Conservation (phyloP, 2,329 filamentous ascomycete genomes). For the Periconia macrospinosa region DNA sequence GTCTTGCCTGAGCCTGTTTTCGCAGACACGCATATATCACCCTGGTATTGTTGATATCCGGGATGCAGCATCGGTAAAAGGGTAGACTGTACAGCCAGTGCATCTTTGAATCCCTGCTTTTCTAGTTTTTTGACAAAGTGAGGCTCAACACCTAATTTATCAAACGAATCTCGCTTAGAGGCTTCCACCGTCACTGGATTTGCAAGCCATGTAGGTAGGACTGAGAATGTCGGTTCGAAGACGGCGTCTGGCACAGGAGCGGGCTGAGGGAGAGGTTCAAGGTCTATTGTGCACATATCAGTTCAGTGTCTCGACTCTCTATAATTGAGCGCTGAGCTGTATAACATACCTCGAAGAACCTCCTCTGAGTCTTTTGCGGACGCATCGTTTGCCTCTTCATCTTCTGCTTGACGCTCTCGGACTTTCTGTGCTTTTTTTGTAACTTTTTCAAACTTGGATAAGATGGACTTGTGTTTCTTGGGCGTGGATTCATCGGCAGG, state of each 20-base stretch:
- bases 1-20: slow-evolving; percentile 97
- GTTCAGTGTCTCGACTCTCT: not conserved
- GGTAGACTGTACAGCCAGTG: slow-evolving; percentile 78
- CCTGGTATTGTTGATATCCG: slow-evolving; percentile 61
- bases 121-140: slow-evolving; percentile 65
- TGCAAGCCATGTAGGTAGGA: slow-evolving; percentile 79
- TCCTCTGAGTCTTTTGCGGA: slow-evolving; percentile 18
- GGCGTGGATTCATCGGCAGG: slow-evolving; percentile 20
- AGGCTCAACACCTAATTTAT: slow-evolving; percentile 63
- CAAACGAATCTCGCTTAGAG: slow-evolving; percentile 63
- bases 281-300: slow-evolving; percentile 47
- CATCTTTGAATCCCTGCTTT: slow-evolving; percentile 68
- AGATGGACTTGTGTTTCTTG: slow-evolving; percentile 43
- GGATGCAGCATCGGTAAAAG: slow-evolving; percentile 79
- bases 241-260: slow-evolving; percentile 60
- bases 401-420: slow-evolving; percentile 14
- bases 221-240: slow-evolving; percentile 70
- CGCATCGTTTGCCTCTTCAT: slow-evolving; percentile 39
- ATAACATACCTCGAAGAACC: slow-evolving; percentile 56
- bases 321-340: not conserved
- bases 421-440: slow-evolving; percentile 30
- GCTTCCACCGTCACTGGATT: slow-evolving; percentile 71
- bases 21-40: slow-evolving; percentile 87
- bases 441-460: slow-evolving; percentile 51
- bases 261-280: slow-evolving; percentile 82